Evolutionary conservation across 805 yeast genomes (phyloP).

Genomic region (Yamadazyma insecticola): DNA sequence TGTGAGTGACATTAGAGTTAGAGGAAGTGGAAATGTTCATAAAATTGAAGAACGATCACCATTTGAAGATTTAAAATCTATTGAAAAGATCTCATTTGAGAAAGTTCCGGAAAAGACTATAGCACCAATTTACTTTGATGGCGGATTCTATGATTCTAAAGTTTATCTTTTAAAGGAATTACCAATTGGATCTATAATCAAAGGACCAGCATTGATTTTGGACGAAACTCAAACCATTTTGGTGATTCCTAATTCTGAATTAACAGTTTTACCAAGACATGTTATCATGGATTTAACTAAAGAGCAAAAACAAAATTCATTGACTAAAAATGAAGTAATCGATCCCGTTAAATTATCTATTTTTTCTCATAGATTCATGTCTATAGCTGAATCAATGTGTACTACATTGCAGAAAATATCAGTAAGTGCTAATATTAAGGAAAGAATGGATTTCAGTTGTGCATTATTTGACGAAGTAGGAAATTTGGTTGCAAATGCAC

Average conservation of each 20-base stretch:
- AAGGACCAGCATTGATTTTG: slow-evolving; percentile 74
- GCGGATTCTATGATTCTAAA: slow-evolving; percentile 44
- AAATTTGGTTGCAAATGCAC: slow-evolving; percentile 83
- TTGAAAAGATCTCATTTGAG: slow-evolving; percentile 1
- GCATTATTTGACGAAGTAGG: slow-evolving; percentile 76
- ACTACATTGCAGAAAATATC: slow-evolving; percentile 73
- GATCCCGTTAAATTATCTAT: slow-evolving; percentile 75
- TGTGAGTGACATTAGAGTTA: slow-evolving; percentile 69
- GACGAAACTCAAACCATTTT: slow-evolving; percentile 81
- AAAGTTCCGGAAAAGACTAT: slow-evolving; percentile 5
- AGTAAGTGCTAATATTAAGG: slow-evolving; percentile 80
- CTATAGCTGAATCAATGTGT: slow-evolving; percentile 90
- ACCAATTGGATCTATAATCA: slow-evolving; percentile 45
- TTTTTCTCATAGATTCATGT: slow-evolving; percentile 82
- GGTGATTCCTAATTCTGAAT: slow-evolving; percentile 57
- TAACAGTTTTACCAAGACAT: slow-evolving; percentile 56
- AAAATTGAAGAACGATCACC: slow-evolving; percentile 47
- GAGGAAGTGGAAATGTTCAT: slow-evolving; percentile 59
- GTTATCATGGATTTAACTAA: slow-evolving; percentile 42
- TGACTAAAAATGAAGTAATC: slow-evolving; percentile 15
- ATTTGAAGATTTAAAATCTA: slow-evolving; percentile 23
- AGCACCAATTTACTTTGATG: slow-evolving; percentile 49
- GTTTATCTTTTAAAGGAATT: slow-evolving; percentile 50
- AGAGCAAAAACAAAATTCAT: slow-evolving; percentile 8
- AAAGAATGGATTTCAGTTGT: slow-evolving; percentile 78